Base-by-base conservation (phyloP, 176 grass and related monocot species). In the Pontederia paniculata region DNA sequence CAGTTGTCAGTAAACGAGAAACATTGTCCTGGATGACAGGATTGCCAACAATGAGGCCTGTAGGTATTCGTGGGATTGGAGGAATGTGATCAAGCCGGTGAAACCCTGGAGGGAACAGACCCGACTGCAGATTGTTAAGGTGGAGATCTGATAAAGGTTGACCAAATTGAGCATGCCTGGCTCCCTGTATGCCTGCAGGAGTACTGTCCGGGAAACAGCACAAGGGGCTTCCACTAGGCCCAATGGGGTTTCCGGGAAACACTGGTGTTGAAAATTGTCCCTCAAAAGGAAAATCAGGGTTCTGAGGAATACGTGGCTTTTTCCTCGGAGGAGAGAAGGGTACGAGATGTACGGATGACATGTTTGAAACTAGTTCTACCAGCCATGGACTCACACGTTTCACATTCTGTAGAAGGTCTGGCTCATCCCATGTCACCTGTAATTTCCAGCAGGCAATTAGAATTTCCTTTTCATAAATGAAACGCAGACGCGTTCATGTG, bases 111-210 rank as follows among this genome's bases (percentile, higher is more conserved):
- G 64, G 53, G 50, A 72, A 62, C 51, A 78, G 62, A 52, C 63
- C 63, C 19, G 55, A 37, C 57, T 74, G 80, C 62, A 89, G 79
- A 73, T 76, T 67, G 78, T 51, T 67, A 66, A 80, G 52, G 75
- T 71, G 78, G 65, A 82, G 78, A 74, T 91, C 80, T 78, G 77
- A 54, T 44, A 93, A 74, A 42, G 73, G 70, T 66, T 72, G 62
- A 68, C 54, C 83, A 76, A 91, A 70, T 44, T 73, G 79, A 69
- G 77, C 51, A 73, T 98, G 93, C 93, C 93, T 98, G 93, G 86
- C 83, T 88, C 93, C 93, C 93, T 98, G 86, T 82, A 98, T 90
- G 80, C 82, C 77, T 84, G 80, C 81, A 62, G 83, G 66, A 89
- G 80, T 76, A 23, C 68, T 55, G 73, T 77, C 76, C 52, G 74